Percentiles rank a stretch among this genome's conserved stretches.
Evolutionary conservation across 345 rosid species (phyloP).

Genomic region (Eucalyptus melliodora): DNA sequence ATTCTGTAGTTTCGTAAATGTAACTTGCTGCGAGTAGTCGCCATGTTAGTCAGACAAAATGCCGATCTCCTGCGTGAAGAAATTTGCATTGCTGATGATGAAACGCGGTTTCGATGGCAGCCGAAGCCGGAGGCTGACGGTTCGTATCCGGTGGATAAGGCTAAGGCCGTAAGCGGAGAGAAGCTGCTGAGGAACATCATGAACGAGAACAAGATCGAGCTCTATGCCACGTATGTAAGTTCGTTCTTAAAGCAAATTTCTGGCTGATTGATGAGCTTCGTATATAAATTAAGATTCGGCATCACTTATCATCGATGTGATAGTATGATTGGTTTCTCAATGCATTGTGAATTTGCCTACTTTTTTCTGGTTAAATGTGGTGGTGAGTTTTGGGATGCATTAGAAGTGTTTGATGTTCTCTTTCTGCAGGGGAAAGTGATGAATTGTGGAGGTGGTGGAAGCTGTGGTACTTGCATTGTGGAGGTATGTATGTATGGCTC

Average conservation of each 20-base stretch:
- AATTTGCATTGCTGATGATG: neutral
- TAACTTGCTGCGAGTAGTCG: neutral
- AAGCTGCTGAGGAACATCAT: slow-evolving; percentile 71
- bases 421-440: slow-evolving; percentile 66
- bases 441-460: slow-evolving; percentile 97
- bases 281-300: neutral
- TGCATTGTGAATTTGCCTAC: neutral
- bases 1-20: neutral
- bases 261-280: neutral
- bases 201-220: slow-evolving; percentile 74
- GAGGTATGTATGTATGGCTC: slow-evolving; percentile 29
- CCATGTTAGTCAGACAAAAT: neutral
- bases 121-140: slow-evolving; percentile 59
- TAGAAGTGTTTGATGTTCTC: neutral
- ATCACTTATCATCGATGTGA: neutral
- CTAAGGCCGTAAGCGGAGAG: slow-evolving; percentile 61
- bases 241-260: neutral
- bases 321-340: neutral
- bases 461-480: slow-evolving; percentile 92
- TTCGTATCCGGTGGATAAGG: slow-evolving; percentile 50
- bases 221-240: slow-evolving; percentile 81
- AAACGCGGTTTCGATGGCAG: slow-evolving; percentile 16
- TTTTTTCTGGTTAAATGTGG: neutral
- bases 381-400: neutral
- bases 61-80: neutral